Base-by-base conservation (phyloP, 768 basidiomycete genomes). In the Collybiopsis luxurians region DNA sequence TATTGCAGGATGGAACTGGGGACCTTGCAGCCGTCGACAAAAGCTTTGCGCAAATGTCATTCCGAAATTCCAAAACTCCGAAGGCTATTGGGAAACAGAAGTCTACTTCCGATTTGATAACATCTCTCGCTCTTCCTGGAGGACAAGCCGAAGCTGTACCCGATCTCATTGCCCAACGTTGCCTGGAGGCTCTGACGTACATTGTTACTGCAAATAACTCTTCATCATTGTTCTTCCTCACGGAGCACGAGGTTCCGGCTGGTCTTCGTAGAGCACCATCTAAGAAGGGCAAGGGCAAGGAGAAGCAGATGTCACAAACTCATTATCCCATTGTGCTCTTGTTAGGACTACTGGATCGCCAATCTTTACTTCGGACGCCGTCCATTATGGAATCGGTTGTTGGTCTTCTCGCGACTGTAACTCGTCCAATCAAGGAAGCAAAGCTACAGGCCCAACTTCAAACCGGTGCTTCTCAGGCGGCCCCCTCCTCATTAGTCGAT, bases 221-320 rank as follows among this genome's bases (percentile, higher is more conserved):
- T 17, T 90, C 92, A 1, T 89, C 95, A 0, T 72, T 92, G 17
- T 98, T 95, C 80, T 98, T 99, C 84, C 79, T 99, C 58, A 91
- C 87, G 1, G 97, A 99, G 70, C 94, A 98, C 62, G 97, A 99
- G 61, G 76, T 94, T 31, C 87, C 90, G 5, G 79, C 79, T n/a
- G 88, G 89, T 44, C 79, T 95, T 15, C 84, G 85, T 60, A 83
- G 85, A 61, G 70, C 77, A 12, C 71, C 79, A 6, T 82, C 82
- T 19, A 92, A 89, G 72, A 97, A 97, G 71, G 95, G 94, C 9
- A 98, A 97, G 71, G 95, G 93, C 21, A 98, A 97, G 70, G 95
- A 98, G 67, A 93, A 90, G 65, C 88, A 87, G 62, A 74, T 75
- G 2, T 77, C 89, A 0, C 89, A 90, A 64, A 87, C 87, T 0